Base-by-base conservation (phyloP, 208 protist species). In the Trypanosoma caninum region DNA sequence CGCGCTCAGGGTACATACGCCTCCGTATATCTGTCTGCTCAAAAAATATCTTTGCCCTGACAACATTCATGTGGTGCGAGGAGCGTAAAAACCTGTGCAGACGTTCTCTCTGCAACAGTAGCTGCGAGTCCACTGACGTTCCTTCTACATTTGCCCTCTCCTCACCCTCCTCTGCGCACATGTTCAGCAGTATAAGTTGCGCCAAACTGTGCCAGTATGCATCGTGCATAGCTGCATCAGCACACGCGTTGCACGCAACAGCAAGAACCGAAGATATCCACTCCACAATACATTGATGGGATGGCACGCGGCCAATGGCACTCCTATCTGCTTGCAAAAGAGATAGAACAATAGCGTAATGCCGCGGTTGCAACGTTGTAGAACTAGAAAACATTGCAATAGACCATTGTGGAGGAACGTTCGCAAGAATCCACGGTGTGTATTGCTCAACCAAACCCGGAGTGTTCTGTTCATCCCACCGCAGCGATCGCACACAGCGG, bases 31-130 rank as follows among this genome's bases (percentile, higher is more conserved):
- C 60, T 2, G 65, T 40, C 9, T 73, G 69, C 55, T 87, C 71
- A 25, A 91, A 87, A 47, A 69, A 82, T 10, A 16, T 27, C 30
- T 53, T 27, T 0, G 68, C 78, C 1, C 51, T 56, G 9, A 40
- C 34, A 4, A 76, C 35, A 59, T 86, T 52, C 6, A 87, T 61
- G 22, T 63, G 53, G 7, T 47, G 37, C 0, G 84, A 87, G 14
- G 55, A 59, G 4, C 63, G 55, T 44, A 91, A 57, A 40, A 91
- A 74, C n/a, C 71, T 60, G 51, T 67, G 52, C 4, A 88, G 62
- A 7, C 69, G 59, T 23, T 54, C 38, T 6, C 72, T 72, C 48
- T 23, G 18, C 37, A 16, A n/a, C 38, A 18, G 22, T 22, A 6
- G 4, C 46, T 34, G 10, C 28, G 48, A 3, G 13, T 38, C 4